A percentile compares a stretch with the other conserved stretches of the same genome.
phyloP scores from a whole-genome alignment of 140 eudicot species.

The Anethum foeniculum region DNA sequence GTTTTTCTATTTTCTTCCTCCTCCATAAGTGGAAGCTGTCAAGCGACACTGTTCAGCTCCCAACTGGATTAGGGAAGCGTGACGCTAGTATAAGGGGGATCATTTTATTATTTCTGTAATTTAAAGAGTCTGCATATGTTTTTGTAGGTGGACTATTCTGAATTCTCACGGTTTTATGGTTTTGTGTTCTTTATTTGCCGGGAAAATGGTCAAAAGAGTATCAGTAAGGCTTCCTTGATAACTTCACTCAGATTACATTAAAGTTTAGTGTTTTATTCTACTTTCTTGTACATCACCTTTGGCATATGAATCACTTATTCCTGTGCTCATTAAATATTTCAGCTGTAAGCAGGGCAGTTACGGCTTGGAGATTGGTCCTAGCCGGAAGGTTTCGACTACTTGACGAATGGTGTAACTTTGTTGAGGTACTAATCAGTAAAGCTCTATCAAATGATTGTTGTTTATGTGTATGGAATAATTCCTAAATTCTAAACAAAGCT shows the following conservation, averaged over 20 bases:
- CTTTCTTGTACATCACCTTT: constrained; percentile 3
- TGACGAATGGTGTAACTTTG: constrained; percentile 86
- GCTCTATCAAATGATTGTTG: neutral
- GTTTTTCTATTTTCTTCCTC: neutral
- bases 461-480: neutral
- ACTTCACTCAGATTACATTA: neutral
- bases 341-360: constrained; percentile 90
- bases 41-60: neutral
- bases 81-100: neutral
- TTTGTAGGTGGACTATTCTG: constrained; percentile 44
- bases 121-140: constrained; percentile 7
- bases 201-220: constrained; percentile 88
- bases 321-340: constrained; percentile 5
- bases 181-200: constrained; percentile 89
- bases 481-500: neutral
- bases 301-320: neutral
- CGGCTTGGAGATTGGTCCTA: constrained; percentile 79
- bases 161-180: constrained; percentile 84
- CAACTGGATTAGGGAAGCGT: neutral
- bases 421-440: constrained; percentile 49
- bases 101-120: neutral
- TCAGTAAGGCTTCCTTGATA: constrained; percentile 52
- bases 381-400: constrained; percentile 92
- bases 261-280: neutral
- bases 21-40: neutral